Base-by-base conservation (phyloP, 257 asterid species). In the Scutellaria baicalensis region DNA sequence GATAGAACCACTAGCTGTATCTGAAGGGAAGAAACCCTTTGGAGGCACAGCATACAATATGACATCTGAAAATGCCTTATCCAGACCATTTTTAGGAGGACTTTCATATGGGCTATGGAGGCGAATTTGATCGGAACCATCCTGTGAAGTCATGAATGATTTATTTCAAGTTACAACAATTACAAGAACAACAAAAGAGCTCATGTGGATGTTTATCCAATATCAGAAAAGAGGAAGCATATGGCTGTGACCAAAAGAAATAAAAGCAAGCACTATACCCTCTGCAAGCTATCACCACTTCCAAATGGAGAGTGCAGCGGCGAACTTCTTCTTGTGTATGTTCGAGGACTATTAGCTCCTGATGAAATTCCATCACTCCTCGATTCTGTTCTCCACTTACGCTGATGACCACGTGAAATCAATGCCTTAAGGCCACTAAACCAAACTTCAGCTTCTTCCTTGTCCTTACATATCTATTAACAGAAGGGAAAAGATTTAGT, bases 371-470 rank as follows among this genome's bases (percentile, higher is more conserved):
- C 98, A 79, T 90, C 98, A 75, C 97, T 93, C 84, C 97, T 91
- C 55, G 96, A 84, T 79, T 89, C 98, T 48, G 86, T 83, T 82
- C 95, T 84, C 98, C 96, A 91, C 80, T 91, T 93, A 59, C 92
- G 88, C 78, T 91, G 97, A 75, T 88, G 96, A 72, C 96, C 87
- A 38, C 97, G 95, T 69, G 97, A 85, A 71, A 93, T 87, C 84
- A 93, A 77, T 68, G 97, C 98, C 90, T 93, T 93, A 50, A 93
- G 85, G 70, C 98, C 98, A 78, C 98, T 93, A 82, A 93, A 88
- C 98, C 98, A 93, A 50, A 89, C 98, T 85, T 93, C 98, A 50
- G 98, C 98, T 84, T 93, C 98, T 82, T 93, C 98, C 86, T 93
- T 93, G 81, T 93, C 98, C 84, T 93, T 93, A 77, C 98, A 93